Base-by-base conservation (phyloP, 1,284 basidiomycete genomes). In the Ustilago tritici region DNA sequence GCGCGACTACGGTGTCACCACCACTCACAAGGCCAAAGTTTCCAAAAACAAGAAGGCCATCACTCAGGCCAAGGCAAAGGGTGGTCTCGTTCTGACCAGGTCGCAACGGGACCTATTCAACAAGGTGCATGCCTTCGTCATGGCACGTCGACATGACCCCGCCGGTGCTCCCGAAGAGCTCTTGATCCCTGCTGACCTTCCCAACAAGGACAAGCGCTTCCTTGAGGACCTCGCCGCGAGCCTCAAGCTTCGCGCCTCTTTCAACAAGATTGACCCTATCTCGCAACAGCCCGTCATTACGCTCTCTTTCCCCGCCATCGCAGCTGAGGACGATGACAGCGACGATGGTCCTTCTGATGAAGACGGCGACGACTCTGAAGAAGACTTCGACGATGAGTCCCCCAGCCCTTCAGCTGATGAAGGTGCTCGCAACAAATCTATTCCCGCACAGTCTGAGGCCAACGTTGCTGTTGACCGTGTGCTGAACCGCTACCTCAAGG, bases 401-500 rank as follows among this genome's bases (percentile, higher is more conserved):
- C n/a, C 43, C n/a, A 17, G 40, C 40, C 40, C 15, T 19, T 49
- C 47, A 23, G 31, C 88, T 28, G 93, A 93, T 84, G 89, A 90
- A 14, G 35, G 50, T 14, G 63, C 61, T 41, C 38, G 31, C 53
- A 52, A 17, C 55, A 67, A 70, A 38, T n/a, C 50, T 17, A 49
- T 32, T 17, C 46, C 32, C 12, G 60, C 61, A 31, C 67, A 65
- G 40, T 70, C 71, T 14, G 76, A 78, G 43, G 54, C 76, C 61
- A 87, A 87, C 19, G 88, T 87, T 14, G 95, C 95, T 0, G 90
- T 97, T 53, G 90, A 93, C 79, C 89, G 95, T 5, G 93, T 98
- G 35, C 87, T 98, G 82, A 88, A 88, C 75, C 96, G 96, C 88
- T 99, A 98, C 83, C 91, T 91, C 78, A 93, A 92, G 85, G 94